Evolutionary conservation across 1,139 yeast genomes (phyloP).

Genomic region (Lodderomyces oxycetoniae): DNA sequence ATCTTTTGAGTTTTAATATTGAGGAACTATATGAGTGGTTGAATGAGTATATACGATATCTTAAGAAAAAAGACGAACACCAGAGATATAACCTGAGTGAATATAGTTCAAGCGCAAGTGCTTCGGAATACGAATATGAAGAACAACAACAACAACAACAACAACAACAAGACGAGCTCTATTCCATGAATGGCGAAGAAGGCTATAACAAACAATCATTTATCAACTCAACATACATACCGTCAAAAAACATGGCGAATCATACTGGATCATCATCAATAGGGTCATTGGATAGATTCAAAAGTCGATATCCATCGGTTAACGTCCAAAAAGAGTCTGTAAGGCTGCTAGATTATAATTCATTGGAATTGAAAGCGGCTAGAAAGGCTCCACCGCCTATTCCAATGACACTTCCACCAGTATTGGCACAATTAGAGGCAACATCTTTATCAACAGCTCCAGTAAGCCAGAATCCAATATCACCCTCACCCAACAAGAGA

Average conservation of each 20-base stretch:
- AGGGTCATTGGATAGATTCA: constrained; percentile 8
- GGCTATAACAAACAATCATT: constrained; percentile 3
- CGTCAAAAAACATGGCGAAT: not conserved
- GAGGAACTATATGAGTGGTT: constrained; percentile 39
- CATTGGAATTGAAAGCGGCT: not conserved
- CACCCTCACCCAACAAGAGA: no score
- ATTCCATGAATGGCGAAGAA: not conserved
- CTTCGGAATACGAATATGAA: not conserved
- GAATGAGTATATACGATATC: constrained; percentile 37
- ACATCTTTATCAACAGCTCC: no score
- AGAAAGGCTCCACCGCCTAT: constrained; percentile 8
- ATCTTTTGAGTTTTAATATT: constrained; percentile 34
- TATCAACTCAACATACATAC: constrained; percentile 1
- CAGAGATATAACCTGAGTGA: constrained; percentile 4
- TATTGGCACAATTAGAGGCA: no score
- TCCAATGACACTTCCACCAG: constrained; percentile 7
- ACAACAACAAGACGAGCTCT: no score
- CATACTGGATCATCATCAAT: constrained; percentile 5
- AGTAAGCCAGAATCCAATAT: no score
- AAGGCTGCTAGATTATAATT: not conserved
- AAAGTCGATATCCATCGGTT: constrained; percentile 12
- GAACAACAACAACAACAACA: not conserved
- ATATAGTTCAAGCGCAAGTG: not conserved
- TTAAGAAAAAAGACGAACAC: constrained; percentile 28
- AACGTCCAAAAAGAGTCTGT: constrained; percentile 1